phyloP scores from a whole-genome alignment of 1,139 yeast species.

The Meyerozyma sp. region DNA sequence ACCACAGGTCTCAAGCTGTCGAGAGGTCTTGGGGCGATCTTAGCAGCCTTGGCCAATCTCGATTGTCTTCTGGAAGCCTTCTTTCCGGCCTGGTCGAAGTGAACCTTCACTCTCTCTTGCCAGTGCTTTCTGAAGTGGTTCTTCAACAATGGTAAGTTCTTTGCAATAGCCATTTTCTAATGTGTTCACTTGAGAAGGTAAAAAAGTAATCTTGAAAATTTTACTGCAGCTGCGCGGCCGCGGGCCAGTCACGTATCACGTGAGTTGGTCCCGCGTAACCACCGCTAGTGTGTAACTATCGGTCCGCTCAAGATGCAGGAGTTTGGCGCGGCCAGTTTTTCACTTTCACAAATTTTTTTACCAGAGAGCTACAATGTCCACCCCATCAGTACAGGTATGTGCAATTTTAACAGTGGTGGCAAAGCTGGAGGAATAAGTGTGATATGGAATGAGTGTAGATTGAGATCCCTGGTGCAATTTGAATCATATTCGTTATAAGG shows the following conservation, averaged over 20 bases:
- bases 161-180: slow-evolving; percentile 76
- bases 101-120: slow-evolving; percentile 99
- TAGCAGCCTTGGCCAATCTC: slow-evolving; percentile 92
- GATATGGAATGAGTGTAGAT: neutral
- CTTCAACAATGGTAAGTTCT: slow-evolving; percentile 96
- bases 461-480: neutral
- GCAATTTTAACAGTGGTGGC: slow-evolving; percentile 4
- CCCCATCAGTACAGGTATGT: slow-evolving; percentile 73
- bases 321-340: slow-evolving; percentile 5
- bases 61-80: slow-evolving; percentile 95
- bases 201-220: slow-evolving; percentile 3
- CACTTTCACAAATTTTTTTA: slow-evolving; percentile 6
- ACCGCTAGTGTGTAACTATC: neutral
- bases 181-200: slow-evolving; percentile 2
- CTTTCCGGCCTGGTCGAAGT: slow-evolving; percentile 99
- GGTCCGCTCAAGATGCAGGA: slow-evolving; percentile 1
- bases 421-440: slow-evolving; percentile 1
- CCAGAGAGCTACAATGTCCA: slow-evolving; percentile 34
- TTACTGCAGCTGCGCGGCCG: slow-evolving; percentile 1
- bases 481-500: neutral
- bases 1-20: slow-evolving; percentile 96
- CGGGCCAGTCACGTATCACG: slow-evolving; percentile 4
- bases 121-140: slow-evolving; percentile 99
- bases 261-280: slow-evolving; percentile 2
- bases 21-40: slow-evolving; percentile 95